Base-by-base conservation (phyloP, 352 stramenopile species). In the Phytophthora cryptogea region DNA sequence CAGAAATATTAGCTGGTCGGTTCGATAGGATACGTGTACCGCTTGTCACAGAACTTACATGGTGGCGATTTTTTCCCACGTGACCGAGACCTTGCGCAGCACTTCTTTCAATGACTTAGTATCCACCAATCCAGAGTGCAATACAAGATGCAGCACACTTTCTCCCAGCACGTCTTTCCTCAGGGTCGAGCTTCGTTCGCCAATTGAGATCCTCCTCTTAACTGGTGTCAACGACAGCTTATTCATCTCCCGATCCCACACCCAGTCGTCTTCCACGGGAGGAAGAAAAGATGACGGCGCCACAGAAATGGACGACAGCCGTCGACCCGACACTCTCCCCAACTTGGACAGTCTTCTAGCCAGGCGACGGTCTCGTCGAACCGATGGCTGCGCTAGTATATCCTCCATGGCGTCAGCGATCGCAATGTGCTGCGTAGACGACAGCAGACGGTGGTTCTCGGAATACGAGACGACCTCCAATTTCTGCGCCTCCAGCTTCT, bases 401-500 rank as follows among this genome's bases (percentile, higher is more conserved):
- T 83, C 70, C 50, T 93, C 84, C 78, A 93, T 90, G 2, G 84
- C 84, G 37, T 92, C 77, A 23, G 84, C 80, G 45, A 93, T 89
- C 33, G 76, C 68, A 53, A 75, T 72, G 58, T 90, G 84, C 17
- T 77, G 75, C 11, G 63, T 68, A 6, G 80, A 88, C 23, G 82
- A 89, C 32, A 93, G 66, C 28, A 88, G 41, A 4, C 74, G 69
- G 28, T 89, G 72, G 52, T 89, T 78, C 49, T 89, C 79, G 0
- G 68, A 71, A 35, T 78, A 74, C 14, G 84, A 86, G 2, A 91
- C 60, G 37, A 89, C 74, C 58, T 92, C 84, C 11, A 93, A 45
- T 40, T 74, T 62, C 42, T 88, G 67, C 2, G 65, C 46, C 30
- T 89, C 81, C 28, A 91, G 45, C 11, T 72, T 70, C 20, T 69